These are phyloP conservation scores for Circinella umbellata DNA, from an alignment of 371 early-diverging fungal genomes.

Conservation along the genomic window DNA sequence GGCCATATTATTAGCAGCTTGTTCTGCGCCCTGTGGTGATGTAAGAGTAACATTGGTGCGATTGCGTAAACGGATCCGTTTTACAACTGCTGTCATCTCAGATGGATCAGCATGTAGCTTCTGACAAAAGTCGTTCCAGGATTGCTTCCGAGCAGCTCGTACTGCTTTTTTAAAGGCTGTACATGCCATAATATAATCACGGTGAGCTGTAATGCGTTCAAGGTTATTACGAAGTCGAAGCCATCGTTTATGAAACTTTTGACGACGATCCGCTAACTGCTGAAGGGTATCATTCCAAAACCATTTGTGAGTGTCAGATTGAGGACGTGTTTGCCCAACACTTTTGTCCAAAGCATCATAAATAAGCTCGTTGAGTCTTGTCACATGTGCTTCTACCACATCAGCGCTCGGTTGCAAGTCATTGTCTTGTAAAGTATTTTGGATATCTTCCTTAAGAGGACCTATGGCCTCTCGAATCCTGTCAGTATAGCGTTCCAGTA, in stretches of 20 bases:
- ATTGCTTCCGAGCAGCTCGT: conserved; percentile 11
- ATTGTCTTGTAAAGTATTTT: neutral
- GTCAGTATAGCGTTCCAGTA: conserved; percentile 4
- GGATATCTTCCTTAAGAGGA: conserved; percentile 9
- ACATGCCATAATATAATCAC: conserved; percentile 3
- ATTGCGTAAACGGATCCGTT: conserved; percentile 1
- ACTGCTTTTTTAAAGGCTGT: conserved; percentile 5
- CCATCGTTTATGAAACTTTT: conserved; percentile 10
- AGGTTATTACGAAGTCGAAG: conserved; percentile 9
- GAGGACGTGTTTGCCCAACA: neutral
- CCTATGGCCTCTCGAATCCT: neutral
- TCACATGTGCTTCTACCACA: conserved; percentile 1
- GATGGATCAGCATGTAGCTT: conserved; percentile 3
- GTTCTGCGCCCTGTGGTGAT: neutral
- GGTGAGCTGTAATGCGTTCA: conserved; percentile 13
- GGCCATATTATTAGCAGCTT: conserved; percentile 7
- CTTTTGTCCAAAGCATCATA: conserved; percentile 16
- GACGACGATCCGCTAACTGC: conserved; percentile 7
- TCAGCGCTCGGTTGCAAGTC: neutral
- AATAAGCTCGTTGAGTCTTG: neutral
- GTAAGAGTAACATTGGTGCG: conserved; percentile 2
- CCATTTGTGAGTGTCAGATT: conserved; percentile 6
- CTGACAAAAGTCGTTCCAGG: conserved; percentile 20
- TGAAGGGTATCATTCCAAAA: conserved; percentile 21
- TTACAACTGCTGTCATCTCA: conserved; percentile 1